Base-by-base conservation (phyloP, 2,329 filamentous ascomycete genomes). In the Ceratocystis huliohia region DNA sequence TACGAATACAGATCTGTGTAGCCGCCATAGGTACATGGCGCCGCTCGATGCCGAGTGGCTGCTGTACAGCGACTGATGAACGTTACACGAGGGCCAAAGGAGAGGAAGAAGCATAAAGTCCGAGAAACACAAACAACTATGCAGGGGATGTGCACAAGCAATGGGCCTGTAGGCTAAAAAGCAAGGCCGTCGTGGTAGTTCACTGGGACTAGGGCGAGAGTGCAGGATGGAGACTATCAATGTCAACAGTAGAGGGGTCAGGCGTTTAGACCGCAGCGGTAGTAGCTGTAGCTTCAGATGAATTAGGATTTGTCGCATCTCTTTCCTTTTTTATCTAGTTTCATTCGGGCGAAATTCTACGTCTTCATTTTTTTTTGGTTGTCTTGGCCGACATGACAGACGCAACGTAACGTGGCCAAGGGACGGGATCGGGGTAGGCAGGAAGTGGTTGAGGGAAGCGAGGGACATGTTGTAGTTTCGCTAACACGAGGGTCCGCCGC, bases 371-470 rank as follows among this genome's bases (percentile, higher is more conserved):
- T 59, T 22, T 20, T 28, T n/a, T 28, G 28, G 17, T 41, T 41
- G 37, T 59, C 56, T 59, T 33, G 56, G 28, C 22, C 15, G 17
- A 59, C 6, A 37, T 59, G 56, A 59, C 56, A 59, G 56, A 59
- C 56, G 56, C 56, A 59, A 59, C 56, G 56, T 33, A 59, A 59
- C 56, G 56, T 59, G 17, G 28, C 13, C 56, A 37, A 37, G 56
- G 25, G 20, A 53, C 48, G 45, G 5, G 45, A 20, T 48, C 17
- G 10, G 50, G 15, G 22, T 56, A 15, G n/a, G 5, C 50, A 56
- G 50, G 20, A 25, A 25, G 22, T 25, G 45, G 20, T 48, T 25
- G 20, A 53, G 48, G 48, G 48, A 53, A 53, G 48, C 48, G 48
- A 53, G 48, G 20, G 20, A 53, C 20, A 53, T 20, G 25, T 53